Evolutionary conservation across 768 basidiomycete genomes (phyloP).

Genomic region (Trametes cinnabarina): DNA sequence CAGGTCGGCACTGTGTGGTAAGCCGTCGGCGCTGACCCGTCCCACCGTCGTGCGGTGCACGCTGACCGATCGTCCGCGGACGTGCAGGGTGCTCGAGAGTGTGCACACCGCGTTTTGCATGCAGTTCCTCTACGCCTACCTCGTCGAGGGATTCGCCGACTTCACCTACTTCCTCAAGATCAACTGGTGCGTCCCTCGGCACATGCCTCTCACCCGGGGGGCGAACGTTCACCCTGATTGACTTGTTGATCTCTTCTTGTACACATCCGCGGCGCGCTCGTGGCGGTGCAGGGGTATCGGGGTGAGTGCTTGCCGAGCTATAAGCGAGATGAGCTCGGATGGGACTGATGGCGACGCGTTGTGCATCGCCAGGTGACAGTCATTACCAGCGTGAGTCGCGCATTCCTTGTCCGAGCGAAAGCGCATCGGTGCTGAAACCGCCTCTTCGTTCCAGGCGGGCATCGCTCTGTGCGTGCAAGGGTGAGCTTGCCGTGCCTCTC

Average conservation of each 20-base stretch:
- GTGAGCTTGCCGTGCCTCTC: too few species aligned
- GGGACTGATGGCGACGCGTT: background rate
- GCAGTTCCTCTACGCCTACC: conserved; percentile 14
- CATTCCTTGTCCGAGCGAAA: background rate
- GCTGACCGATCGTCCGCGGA: background rate
- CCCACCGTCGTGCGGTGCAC: too few species aligned
- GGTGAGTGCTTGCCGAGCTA: background rate
- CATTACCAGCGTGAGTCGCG: conserved; percentile 1
- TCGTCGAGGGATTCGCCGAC: conserved; percentile 7
- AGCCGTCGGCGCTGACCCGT: too few species aligned
- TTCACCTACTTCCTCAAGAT: conserved; percentile 1
- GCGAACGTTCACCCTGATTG: background rate
- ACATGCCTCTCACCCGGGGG: background rate
- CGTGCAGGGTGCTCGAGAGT: conserved; percentile 4
- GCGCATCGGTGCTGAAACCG: background rate
- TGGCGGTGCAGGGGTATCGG: conserved; percentile 12
- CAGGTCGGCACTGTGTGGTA: conserved; percentile 13
- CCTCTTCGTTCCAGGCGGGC: background rate
- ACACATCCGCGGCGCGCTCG: background rate
- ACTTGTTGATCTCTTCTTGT: background rate
- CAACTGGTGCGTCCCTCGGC: background rate
- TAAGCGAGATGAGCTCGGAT: background rate
- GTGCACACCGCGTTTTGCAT: conserved; percentile 16
- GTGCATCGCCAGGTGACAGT: background rate
- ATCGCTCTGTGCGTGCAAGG: conserved; percentile 6